Evolutionary conservation across 331 rosid species (phyloP).

Genomic region (Stylosanthes scabra): DNA sequence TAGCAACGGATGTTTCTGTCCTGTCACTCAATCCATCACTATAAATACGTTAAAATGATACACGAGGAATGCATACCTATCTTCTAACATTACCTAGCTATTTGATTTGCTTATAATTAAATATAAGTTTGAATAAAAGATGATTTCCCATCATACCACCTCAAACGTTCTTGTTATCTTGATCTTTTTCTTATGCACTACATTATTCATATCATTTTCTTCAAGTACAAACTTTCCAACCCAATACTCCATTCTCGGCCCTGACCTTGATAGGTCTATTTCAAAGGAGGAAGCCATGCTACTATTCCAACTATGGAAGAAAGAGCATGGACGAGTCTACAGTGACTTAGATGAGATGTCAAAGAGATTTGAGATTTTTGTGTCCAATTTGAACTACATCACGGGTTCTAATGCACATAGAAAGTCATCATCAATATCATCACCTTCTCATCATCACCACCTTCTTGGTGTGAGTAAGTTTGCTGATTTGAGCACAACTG

Average conservation of each 20-base stretch:
- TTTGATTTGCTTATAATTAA: background rate
- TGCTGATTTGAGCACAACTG: slow-evolving; percentile 56
- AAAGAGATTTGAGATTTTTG: slow-evolving; percentile 54
- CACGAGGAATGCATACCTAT: background rate
- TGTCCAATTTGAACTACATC: slow-evolving; percentile 51
- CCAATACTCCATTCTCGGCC: slow-evolving; percentile 22
- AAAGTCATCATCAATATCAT: background rate
- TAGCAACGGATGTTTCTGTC: too few species aligned
- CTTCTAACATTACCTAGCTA: background rate
- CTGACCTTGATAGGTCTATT: slow-evolving; percentile 22
- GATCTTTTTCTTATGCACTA: slow-evolving; percentile 1
- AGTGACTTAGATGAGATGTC: slow-evolving; percentile 42
- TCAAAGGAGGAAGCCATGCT: slow-evolving; percentile 9
- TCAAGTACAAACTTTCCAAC: slow-evolving; percentile 13
- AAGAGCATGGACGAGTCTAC: slow-evolving; percentile 50
- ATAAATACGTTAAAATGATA: background rate
- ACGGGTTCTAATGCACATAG: slow-evolving; percentile 49
- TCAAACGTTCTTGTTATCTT: background rate
- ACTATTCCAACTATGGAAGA: slow-evolving; percentile 55
- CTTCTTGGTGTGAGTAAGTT: slow-evolving; percentile 58
- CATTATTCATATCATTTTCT: slow-evolving; percentile 4
- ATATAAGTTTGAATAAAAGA: background rate
- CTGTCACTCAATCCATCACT: background rate
- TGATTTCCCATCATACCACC: slow-evolving; percentile 3
- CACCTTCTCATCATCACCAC: slow-evolving; percentile 3